Evolutionary conservation across 192 early-diverging fungal genomes (phyloP).

Genomic region (Backusella sp.): DNA sequence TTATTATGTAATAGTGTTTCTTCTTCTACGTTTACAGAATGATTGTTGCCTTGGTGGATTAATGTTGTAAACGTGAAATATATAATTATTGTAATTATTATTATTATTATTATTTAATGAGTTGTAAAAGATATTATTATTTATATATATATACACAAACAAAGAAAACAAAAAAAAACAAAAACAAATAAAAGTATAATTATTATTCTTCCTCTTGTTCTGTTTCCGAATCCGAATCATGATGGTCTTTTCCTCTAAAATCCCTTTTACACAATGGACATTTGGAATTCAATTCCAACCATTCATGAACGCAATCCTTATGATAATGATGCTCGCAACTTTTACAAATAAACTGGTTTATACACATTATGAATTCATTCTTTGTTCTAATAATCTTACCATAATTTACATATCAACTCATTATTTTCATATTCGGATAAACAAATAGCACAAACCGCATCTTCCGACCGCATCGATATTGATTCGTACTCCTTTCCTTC

Average conservation of each 20-base stretch:
- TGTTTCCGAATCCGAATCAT: neutral
- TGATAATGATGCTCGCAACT: conserved; percentile 78
- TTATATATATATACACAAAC: neutral
- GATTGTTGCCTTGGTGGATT: conserved; percentile 25
- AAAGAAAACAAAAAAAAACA: neutral
- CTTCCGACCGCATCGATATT: neutral
- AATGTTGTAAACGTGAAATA: neutral
- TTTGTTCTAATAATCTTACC: conserved; percentile 30
- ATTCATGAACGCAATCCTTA: conserved; percentile 78
- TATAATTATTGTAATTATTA: neutral
- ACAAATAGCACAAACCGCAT: conserved; percentile 73
- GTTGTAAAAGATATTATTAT: neutral
- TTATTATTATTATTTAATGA: neutral
- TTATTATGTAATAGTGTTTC: conserved; percentile 49
- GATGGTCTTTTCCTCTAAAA: conserved; percentile 40
- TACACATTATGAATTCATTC: neutral
- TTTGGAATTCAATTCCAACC: conserved; percentile 70
- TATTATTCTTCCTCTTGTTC: conserved; percentile 12
- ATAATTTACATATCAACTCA: conserved; percentile 69
- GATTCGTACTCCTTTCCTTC: neutral
- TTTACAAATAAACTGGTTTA: neutral
- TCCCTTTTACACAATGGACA: conserved; percentile 76
- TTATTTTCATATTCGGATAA: conserved; percentile 74
- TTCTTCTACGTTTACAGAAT: conserved; percentile 83
- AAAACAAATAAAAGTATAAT: neutral